A percentile compares a stretch with the other conserved stretches of the same genome.
Evolutionary conservation across 2,329 filamentous ascomycete genomes (phyloP).

Genomic region (Nannizziopsis barbatae): DNA sequence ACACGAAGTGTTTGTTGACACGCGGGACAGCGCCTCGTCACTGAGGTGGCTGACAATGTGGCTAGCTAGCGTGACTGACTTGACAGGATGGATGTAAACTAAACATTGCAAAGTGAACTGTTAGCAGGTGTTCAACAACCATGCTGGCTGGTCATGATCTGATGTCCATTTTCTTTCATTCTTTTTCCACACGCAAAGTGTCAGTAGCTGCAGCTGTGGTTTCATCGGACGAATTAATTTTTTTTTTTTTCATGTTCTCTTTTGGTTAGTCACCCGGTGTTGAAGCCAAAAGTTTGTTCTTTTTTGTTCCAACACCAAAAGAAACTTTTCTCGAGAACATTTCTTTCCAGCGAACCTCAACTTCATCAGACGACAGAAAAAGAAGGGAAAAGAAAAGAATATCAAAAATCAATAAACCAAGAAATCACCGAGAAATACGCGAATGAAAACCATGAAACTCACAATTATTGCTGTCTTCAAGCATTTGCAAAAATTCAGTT

Average conservation of each 20-base stretch:
- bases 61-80: conserved; percentile 24
- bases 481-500: background rate
- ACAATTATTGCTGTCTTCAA: background rate
- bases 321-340: background rate
- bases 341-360: background rate
- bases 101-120: conserved; percentile 16
- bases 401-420: background rate
- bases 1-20: conserved; percentile 58
- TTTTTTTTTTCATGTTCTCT: too few relatives aligned
- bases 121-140: background rate
- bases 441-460: conserved; percentile 2
- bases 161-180: background rate
- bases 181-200: background rate
- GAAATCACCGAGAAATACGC: background rate
- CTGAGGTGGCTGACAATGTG: conserved; percentile 38
- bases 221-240: too few relatives aligned
- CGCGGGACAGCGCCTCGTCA: conserved; percentile 30
- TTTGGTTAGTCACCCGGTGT: too few relatives aligned
- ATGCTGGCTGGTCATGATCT: background rate
- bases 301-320: background rate
- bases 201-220: too few relatives aligned
- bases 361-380: background rate
- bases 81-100: conserved; percentile 59
- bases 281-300: background rate
- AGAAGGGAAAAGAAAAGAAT: too few relatives aligned